Base-by-base conservation (phyloP, 192 early-diverging fungal genomes). In the Spinellus fusiger region DNA sequence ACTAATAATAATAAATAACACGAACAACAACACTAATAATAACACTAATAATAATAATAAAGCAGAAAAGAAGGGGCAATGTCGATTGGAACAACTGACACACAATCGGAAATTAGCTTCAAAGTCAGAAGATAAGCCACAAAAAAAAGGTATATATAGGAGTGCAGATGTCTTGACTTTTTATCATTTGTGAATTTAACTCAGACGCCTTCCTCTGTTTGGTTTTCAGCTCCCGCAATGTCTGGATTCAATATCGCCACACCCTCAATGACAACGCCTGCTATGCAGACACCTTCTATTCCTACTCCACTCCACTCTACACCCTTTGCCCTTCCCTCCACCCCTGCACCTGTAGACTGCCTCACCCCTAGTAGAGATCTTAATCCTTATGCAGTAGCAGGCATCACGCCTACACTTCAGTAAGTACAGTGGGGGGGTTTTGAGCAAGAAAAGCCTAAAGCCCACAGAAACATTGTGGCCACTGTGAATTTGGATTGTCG, bases 401-500 rank as follows among this genome's bases (percentile, higher is more conserved):
- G 82, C 47, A 81, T 84, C 37, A 74, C 76, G 23, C 82, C 82
- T n/a, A 81, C 71, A 12, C 66, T 84, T 50, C 82, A 84, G 82
- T 84, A 81, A 84, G 82, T 80, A 53, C 40, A 38, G 28, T 7
- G 37, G 26, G 15, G 26, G 5, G 32, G 9, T 50, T 58, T 47
- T 49, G 47, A 23, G n/a, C 7, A 38, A 13, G 37, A 27, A 48
- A 37, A 13, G 7, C 16, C 28, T 65, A n/a, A n/a, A n/a, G n/a
- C 22, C 53, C 23, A 64, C 70, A 92, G 91, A 77, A 99, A 99
- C 69, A 95, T 99, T 65, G 96, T 99, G 10, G 95, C 96, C 23
- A 99, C 96, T 16, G 96, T 99, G 67, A 97, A 99, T 73, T 80
- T 99, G 62, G 96, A 98, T 73, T 93, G 90, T 80, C 87, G 88